phyloP scores from a whole-genome alignment of 208 protist genomes.

The Leishmania tarentolae region DNA sequence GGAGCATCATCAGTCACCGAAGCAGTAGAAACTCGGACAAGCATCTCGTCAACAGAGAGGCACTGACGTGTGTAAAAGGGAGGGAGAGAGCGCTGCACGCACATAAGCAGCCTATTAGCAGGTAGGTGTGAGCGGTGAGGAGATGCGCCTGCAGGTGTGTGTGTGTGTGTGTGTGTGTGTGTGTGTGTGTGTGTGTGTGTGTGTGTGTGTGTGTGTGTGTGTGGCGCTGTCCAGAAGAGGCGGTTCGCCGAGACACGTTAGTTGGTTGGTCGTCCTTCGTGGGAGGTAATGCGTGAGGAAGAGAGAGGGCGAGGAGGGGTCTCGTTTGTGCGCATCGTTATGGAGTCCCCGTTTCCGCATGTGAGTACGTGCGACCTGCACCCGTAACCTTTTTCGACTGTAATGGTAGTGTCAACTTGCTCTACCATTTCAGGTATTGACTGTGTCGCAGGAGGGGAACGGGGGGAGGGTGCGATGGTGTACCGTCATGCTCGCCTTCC shows the following conservation, averaged over 20 bases:
- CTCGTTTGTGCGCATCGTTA: no score
- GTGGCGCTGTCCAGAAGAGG: neutral
- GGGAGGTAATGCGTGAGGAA: neutral
- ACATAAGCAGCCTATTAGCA: neutral
- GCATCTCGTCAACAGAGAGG: neutral
- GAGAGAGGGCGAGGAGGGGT: neutral
- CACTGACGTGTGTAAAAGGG: neutral
- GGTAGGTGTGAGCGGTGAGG: neutral
- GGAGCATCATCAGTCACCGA: neutral
- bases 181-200: slow-evolving; percentile 4
- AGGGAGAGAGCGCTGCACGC: neutral
- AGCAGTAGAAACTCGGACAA: neutral
- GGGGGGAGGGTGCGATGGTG: neutral
- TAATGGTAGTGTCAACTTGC: neutral
- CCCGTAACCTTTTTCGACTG: neutral
- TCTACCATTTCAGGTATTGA: neutral
- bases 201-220: neutral
- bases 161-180: neutral
- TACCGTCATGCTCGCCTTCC: neutral
- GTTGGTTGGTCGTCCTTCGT: no score
- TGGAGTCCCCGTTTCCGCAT: no score
- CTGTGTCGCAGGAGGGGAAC: neutral
- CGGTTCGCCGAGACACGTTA: no score
- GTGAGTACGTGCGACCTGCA: neutral
- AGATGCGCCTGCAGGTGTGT: neutral